Percentiles rank a stretch among this genome's conserved stretches.
Conservation (phyloP, 2,329 filamentous ascomycete genomes). For the Aspergillus puulaauensis region DNA sequence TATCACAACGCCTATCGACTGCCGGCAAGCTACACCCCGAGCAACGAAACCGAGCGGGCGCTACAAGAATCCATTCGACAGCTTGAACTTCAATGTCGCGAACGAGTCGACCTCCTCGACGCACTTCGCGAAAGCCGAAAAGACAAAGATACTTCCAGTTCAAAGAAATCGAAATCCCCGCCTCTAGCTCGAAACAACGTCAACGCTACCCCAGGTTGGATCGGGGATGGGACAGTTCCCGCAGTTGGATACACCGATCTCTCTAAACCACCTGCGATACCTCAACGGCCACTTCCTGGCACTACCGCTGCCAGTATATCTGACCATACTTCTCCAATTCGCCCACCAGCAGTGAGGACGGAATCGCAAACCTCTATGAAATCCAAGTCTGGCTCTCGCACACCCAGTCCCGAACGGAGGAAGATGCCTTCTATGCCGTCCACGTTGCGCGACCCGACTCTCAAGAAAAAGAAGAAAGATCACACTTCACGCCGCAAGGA, state of each 20-base stretch:
- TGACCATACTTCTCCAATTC: constrained; percentile 16
- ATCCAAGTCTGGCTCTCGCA: constrained; percentile 50
- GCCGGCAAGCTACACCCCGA: constrained; percentile 66
- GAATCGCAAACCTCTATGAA: constrained; percentile 28
- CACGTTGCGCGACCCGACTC: constrained; percentile 51
- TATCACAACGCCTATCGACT: constrained; percentile 78
- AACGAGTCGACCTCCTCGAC: constrained; percentile 84
- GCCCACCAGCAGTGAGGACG: constrained; percentile 22
- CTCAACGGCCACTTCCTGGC: constrained; percentile 37
- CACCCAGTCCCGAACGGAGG: constrained; percentile 61
- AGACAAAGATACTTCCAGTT: constrained; percentile 33
- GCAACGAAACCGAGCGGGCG: constrained; percentile 79
- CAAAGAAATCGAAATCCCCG: constrained; percentile 20
- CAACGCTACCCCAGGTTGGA: constrained; percentile 54
- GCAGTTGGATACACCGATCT: constrained; percentile 77
- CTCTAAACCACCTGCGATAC: constrained; percentile 67
- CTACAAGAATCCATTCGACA: constrained; percentile 77
- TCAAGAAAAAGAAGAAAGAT: constrained; percentile 48
- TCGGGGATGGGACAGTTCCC: constrained; percentile 79
- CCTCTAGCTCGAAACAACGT: constrained; percentile 10
- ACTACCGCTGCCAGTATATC: constrained; percentile 20
- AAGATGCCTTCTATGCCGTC: constrained; percentile 54
- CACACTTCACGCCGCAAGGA: constrained; percentile 36
- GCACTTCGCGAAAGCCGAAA: constrained; percentile 68
- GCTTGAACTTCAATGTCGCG: constrained; percentile 88